Base-by-base conservation (phyloP, 1,284 basidiomycete species). In the Rhodofomes roseus region DNA sequence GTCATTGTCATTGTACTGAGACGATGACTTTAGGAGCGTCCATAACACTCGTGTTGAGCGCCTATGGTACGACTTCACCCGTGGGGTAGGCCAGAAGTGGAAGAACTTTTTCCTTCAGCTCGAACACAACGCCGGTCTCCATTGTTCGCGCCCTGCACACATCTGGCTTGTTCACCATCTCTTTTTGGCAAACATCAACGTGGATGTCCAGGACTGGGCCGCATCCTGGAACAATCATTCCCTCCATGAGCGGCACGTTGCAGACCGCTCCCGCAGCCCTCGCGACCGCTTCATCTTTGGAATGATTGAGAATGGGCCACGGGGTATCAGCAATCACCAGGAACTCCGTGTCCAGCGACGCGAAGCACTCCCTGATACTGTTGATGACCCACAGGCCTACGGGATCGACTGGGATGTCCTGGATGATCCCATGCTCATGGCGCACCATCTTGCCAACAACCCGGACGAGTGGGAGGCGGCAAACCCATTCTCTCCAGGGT, bases 21-120 rank as follows among this genome's bases (percentile, higher is more conserved):
- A n/a, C 7, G 7, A 4, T 4, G 5, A 50, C 27, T 22, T 67
- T 22, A 50, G 46, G 27, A 50, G 46, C 25, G 46, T 50, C 6
- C 46, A 50, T 54, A 81, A 80, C 63, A 75, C 72, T 0, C 66
- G 69, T 3, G 72, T 73, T 34, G 73, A 79, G 70, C 59, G 71
- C 0, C 60, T 81, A 0, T 81, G 77, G 77, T 68, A 16, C 25
- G 46, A 50, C 25, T 20, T 50, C 20, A 50, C 46, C 70, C 0
- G n/a, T 8, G 58, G 57, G 0, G 70, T 70, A 56, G 66, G 66
- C 1, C 20, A 31, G n/a, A 39, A 46, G 41, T 75, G 74, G 74
- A 52, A 58, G 9, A 64, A 65, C 1, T 72, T 76, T 48, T 76
- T 76, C 27, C 60, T 57, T 0, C 46, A 56, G 0, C 67, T 76